Base-by-base conservation (phyloP, 2,329 filamentous ascomycete genomes). In the Nemania sp. region DNA sequence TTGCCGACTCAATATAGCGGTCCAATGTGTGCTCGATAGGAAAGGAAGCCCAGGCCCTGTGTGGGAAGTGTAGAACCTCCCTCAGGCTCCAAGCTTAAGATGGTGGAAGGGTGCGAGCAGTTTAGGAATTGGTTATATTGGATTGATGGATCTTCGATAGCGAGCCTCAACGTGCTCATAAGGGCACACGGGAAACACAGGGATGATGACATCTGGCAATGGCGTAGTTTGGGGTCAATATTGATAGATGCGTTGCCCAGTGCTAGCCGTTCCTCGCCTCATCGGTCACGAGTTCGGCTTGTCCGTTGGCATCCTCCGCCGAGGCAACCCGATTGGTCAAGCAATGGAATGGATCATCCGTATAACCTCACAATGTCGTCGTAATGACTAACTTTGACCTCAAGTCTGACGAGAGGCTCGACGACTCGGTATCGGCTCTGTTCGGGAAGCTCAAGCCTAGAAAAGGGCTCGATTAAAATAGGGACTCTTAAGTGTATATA, bases 261-360 rank as follows among this genome's bases (percentile, higher is more conserved):
- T 83, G 80, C 75, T 83, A 84, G 75, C 82, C 82, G 13, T n/a
- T n/a, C 84, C 81, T 69, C 82, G 84, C 70, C 76, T 84, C 22
- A 84, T 84, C 61, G 81, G 82, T 8, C 77, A 84, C 10, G 82
- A 84, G 71, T 77, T 84, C 2, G 82, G 82, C 5, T 75, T 82
- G 20, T 82, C 80, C 1, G 74, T 82, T 5, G 80, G 69, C 32
- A 84, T 83, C 71, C 82, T 83, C 81, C 80, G 79, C 59, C 80
- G 82, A 7, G 80, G 80, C 41, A 82, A 84, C 73, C 82, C 82
- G 18, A 83, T 81, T 0, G 81, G 81, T 4, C 80, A 83, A 69
- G 81, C 5, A 83, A 81, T 3, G 81, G 82, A 26, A 84, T 84
- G 75, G 32, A 11, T 35, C n/a, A n/a, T n/a, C n/a, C n/a, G 18